phyloP scores from a whole-genome alignment of 371 early-diverging fungal genomes.

The Rhizopus stolonifer region DNA sequence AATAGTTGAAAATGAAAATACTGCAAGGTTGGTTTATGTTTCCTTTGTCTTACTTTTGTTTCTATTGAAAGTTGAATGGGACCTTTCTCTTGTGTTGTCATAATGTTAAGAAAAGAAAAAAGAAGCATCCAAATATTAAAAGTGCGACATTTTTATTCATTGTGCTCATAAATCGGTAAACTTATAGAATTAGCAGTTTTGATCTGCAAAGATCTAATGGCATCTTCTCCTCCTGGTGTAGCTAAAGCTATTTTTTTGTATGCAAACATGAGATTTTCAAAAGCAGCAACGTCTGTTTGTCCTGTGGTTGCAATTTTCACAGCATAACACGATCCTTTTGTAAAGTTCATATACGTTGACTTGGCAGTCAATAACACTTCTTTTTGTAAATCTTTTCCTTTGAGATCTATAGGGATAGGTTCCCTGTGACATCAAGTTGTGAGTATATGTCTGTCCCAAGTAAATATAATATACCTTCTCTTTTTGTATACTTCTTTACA shows the following conservation, averaged over 20 bases:
- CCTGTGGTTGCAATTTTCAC: slow-evolving; percentile 72
- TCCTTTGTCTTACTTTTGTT: slow-evolving; percentile 26
- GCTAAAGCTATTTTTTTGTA: slow-evolving; percentile 57
- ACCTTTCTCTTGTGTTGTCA: slow-evolving; percentile 38
- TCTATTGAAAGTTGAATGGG: slow-evolving; percentile 47
- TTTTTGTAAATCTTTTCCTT: slow-evolving; percentile 56
- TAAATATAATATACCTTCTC: slow-evolving; percentile 67
- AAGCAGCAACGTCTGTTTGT: slow-evolving; percentile 58
- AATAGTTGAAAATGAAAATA: not conserved
- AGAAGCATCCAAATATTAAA: no score
- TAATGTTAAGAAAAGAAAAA: not conserved
- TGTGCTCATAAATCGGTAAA: slow-evolving; percentile 70
- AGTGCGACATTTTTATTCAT: not conserved
- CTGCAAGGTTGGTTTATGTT: not conserved
- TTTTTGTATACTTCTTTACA: slow-evolving; percentile 86
- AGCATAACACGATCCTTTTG: slow-evolving; percentile 69
- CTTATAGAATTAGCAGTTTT: slow-evolving; percentile 78
- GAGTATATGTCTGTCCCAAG: not conserved
- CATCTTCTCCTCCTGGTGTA: slow-evolving; percentile 73
- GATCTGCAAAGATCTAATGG: slow-evolving; percentile 77
- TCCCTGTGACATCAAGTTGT: slow-evolving; percentile 29
- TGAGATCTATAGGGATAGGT: slow-evolving; percentile 80
- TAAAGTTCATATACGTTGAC: slow-evolving; percentile 77
- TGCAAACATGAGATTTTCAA: slow-evolving; percentile 73
- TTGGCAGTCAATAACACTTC: slow-evolving; percentile 72